Conservation (phyloP, 2,329 filamentous ascomycete genomes). For the Scedosporium boydii region DNA sequence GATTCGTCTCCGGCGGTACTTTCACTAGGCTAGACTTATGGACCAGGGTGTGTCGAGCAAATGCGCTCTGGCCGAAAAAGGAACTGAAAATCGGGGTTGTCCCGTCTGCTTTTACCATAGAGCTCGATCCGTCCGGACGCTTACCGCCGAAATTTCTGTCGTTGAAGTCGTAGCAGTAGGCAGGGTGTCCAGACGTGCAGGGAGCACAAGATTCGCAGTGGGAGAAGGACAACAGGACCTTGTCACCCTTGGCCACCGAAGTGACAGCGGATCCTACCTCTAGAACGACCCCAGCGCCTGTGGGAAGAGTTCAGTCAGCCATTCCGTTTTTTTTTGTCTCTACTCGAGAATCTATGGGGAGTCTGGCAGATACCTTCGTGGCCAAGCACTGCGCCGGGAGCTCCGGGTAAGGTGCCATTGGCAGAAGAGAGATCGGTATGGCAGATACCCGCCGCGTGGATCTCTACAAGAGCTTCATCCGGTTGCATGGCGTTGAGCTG, state of each 20-base stretch:
- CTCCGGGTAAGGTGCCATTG: conserved; percentile 8
- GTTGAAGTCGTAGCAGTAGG: conserved; percentile 38
- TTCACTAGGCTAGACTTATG: conserved; percentile 20
- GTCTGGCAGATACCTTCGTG: conserved; percentile 34
- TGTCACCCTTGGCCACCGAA: conserved; percentile 40
- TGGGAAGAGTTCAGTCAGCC: background rate
- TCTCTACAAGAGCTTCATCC: conserved; percentile 41
- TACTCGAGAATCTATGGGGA: background rate
- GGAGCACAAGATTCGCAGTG: conserved; percentile 31
- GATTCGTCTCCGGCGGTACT: conserved; percentile 14
- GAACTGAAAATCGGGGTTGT: conserved; percentile 10
- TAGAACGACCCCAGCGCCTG: conserved; percentile 35
- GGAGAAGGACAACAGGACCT: conserved; percentile 38
- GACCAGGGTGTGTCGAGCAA: conserved; percentile 19
- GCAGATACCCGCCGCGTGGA: conserved; percentile 44
- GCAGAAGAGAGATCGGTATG: conserved; percentile 43
- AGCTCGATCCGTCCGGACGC: background rate
- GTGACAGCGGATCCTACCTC: conserved; percentile 31
- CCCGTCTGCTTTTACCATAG: background rate
- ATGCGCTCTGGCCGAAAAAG: conserved; percentile 26
- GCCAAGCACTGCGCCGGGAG: conserved; percentile 29
- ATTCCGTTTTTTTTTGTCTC: background rate
- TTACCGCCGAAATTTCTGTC: conserved; percentile 32
- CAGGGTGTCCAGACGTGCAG: conserved; percentile 33
- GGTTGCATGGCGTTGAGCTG: conserved; percentile 19